Base-by-base conservation (phyloP, 257 asterid genomes). In the Oldenlandia corymbosa region DNA sequence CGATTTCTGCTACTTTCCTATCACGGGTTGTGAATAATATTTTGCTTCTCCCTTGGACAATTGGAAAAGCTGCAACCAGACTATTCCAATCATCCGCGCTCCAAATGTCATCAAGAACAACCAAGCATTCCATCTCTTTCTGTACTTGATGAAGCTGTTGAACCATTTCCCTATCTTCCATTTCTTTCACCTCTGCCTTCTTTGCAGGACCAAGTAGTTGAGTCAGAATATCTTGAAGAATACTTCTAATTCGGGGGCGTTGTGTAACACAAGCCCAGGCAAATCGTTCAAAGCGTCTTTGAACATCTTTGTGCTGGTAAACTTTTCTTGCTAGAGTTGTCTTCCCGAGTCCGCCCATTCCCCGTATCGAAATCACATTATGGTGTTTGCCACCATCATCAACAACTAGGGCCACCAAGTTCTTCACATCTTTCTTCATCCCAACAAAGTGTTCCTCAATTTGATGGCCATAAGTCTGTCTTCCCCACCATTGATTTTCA, bases 311-410 rank as follows among this genome's bases (percentile, higher is more conserved):
- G 9, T 66, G 76, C 32, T 62, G n/a, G 42, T 65, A 77, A 8
- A 77, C 47, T 55, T 59, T 77, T 51, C 66, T 59, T 1, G 65
- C 76, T 24, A 77, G 34, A 1, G 82, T 71, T 0, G 76, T 77
- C 76, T 77, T 77, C 2, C 82, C 82, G 0, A 69, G 34, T 11
- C 74, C 82, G 2, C 76, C 76, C 65, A 63, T 73, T 36, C 82
- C 60, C 65, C 39, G 28, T 50, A 60, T 10, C 0, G 79, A 61
- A 37, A 77, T 47, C 6, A 69, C 65, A 5, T 42, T 58, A 27
- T 7, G 53, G 52, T 13, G 11, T 7, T n/a, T 56, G 0, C 27
- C 17, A 9, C 45, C 68, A 5, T 66, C 68, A 5, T 66, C 48
- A 60, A 34, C 46, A 12, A 47, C 16, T 28, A 24, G 50, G 0